Percentiles rank a stretch among this genome's conserved stretches.
These are phyloP conservation scores for Podospora comata DNA, from an alignment of 495 filamentous ascomycete genomes.

Conservation along the genomic window DNA sequence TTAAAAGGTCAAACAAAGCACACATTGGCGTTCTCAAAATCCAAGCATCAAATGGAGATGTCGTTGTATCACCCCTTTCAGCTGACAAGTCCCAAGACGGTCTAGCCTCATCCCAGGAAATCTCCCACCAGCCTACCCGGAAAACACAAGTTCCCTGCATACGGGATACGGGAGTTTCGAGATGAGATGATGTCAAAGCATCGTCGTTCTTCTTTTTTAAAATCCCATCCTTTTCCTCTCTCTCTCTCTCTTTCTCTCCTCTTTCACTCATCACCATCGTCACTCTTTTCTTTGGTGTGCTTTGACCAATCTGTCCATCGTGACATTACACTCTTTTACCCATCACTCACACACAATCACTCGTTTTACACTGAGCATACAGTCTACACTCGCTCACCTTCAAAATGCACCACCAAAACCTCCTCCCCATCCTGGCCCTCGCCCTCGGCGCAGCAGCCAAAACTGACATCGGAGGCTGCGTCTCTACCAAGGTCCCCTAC, in stretches of 20 bases:
- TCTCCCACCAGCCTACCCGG: background rate
- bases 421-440: constrained; percentile 26
- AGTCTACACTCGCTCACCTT: background rate
- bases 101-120: background rate
- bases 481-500: constrained; percentile 28
- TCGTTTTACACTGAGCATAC: background rate
- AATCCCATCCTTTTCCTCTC: background rate
- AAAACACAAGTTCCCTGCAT: background rate
- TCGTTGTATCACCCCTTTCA: background rate
- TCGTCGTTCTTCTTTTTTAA: background rate
- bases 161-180: background rate
- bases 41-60: background rate
- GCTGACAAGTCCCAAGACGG: background rate
- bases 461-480: constrained; percentile 48
- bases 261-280: background rate
- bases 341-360: background rate
- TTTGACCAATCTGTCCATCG: background rate
- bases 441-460: constrained; percentile 35
- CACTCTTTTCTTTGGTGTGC: constrained; percentile 3
- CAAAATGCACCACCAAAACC: constrained; percentile 12
- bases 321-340: constrained; percentile 4
- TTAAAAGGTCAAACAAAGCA: background rate
- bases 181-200: background rate
- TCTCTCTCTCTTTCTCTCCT: constrained; percentile 1
- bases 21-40: background rate